Evolutionary conservation across 2,329 filamentous ascomycete genomes (phyloP), one percentile per base, ranked within the genome.

Genomic region (Ophiostoma perfectum): DNA sequence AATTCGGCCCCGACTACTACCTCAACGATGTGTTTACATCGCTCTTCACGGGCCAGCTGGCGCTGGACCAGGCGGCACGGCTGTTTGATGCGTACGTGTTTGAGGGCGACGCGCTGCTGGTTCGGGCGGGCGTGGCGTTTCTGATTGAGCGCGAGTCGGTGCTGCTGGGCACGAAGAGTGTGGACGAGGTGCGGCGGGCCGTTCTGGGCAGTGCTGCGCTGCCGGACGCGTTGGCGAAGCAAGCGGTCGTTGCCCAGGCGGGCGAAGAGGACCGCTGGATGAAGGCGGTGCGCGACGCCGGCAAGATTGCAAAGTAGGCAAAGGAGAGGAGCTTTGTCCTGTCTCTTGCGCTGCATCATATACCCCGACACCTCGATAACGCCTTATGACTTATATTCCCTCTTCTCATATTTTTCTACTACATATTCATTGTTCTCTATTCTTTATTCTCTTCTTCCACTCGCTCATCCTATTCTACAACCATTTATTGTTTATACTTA

Each of bases 81-180:
- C 78, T 95, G 12, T 94, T 90, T 90, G 92, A 96, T 72, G 86
- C 94, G 0, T 92, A 91, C 72, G 87, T 91, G 3, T 92, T 96
- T 72, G 92, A 96, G 75, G 90, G 91, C 39, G 92, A 96, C 72
- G 81, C 85, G 0, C 81, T 91, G 1, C 80, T 93, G 0, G 84
- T 94, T 6, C 81, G 90, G 0, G 90, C 90, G 1, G 89, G 86
- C 0, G 88, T 93, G 0, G 91, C 89, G 0, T 80, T 91, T 18
- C 77, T 95, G 27, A 73, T 85, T 5, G 79, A 80, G 42, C 80
- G 79, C 18, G 84, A 87, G 73, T 83, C 83, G 78, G 75, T 79
- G 1, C 76, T 87, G 2, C 78, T 87, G 0, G 79, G 80, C 8
- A 78, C 81, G 11, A 80, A 78, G 72, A 81, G 77, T 2, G 73